These are phyloP conservation scores for Cystobasidium slooffiae DNA, from an alignment of 1,284 basidiomycete genomes.

Conservation along the genomic window DNA sequence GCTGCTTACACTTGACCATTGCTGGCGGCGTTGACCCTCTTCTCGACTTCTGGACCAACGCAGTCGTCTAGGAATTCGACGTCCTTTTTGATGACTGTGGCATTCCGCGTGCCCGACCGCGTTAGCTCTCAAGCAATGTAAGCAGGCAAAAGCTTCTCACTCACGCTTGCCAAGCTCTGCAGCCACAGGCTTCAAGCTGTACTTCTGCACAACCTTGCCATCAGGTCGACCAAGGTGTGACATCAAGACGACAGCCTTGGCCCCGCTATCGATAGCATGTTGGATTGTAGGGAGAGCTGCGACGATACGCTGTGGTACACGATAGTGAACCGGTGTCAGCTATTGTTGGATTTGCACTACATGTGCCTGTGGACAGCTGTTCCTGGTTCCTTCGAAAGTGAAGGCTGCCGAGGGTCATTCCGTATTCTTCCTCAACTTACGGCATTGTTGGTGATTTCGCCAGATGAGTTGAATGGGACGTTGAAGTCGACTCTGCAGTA, in stretches of 20 bases:
- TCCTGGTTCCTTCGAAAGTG: neutral
- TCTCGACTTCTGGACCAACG: constrained; percentile 82
- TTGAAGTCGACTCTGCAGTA: constrained; percentile 80
- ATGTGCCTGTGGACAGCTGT: neutral
- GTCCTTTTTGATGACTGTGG: constrained; percentile 64
- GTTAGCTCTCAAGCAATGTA: neutral
- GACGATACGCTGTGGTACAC: constrained; percentile 75
- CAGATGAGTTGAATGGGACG: constrained; percentile 82
- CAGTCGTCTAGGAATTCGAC: constrained; percentile 86
- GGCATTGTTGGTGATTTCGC: constrained; percentile 93
- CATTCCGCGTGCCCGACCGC: constrained; percentile 36
- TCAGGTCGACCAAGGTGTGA: constrained; percentile 98
- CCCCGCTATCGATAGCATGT: constrained; percentile 90
- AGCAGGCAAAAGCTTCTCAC: neutral
- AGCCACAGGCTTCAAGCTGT: constrained; percentile 85
- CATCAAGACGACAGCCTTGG: constrained; percentile 87
- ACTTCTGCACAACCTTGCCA: constrained; percentile 85
- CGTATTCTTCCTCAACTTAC: constrained; percentile 62
- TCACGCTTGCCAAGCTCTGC: constrained; percentile 54
- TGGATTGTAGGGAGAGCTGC: constrained; percentile 95
- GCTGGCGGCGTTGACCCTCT: constrained; percentile 70
- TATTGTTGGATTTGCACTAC: constrained; percentile 11
- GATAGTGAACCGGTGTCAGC: constrained; percentile 23
- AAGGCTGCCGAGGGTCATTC: constrained; percentile 1
- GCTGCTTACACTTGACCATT: constrained; percentile 68